phyloP scores from a whole-genome alignment of 1,284 basidiomycete species.

The Pseudomicrostroma phylloplanum region DNA sequence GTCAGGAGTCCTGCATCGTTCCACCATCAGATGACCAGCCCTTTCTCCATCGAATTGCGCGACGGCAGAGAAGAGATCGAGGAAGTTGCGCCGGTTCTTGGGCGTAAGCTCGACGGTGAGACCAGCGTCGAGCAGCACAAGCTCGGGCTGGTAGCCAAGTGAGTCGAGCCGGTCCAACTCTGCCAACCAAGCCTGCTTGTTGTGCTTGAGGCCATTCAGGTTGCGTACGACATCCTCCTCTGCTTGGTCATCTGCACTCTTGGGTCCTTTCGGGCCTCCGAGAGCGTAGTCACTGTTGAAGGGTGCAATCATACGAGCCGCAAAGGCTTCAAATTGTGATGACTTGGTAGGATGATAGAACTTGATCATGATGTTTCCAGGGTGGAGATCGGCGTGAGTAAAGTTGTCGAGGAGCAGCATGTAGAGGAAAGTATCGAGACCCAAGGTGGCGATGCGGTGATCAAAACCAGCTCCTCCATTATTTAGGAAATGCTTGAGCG shows the following conservation, averaged over 20 bases:
- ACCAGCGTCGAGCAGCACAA: constrained; percentile 94
- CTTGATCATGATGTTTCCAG: constrained; percentile 96
- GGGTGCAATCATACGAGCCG: constrained; percentile 36
- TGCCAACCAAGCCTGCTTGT: constrained; percentile 63
- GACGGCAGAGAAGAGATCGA: constrained; percentile 91
- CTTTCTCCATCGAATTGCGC: constrained; percentile 95
- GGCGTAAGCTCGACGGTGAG: constrained; percentile 79
- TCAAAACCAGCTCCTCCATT: constrained; percentile 82
- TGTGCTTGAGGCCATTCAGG: constrained; percentile 59
- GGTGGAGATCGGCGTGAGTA: constrained; percentile 77
- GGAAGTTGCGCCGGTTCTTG: constrained; percentile 79
- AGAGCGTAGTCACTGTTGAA: constrained; percentile 46
- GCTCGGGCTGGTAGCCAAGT: constrained; percentile 81
- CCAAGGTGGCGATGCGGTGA: constrained; percentile 80
- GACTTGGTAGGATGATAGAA: constrained; percentile 68
- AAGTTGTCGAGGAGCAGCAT: constrained; percentile 99
- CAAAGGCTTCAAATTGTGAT: constrained; percentile 35
- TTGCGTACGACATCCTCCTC: constrained; percentile 61
- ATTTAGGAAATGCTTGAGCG: constrained; percentile 77
- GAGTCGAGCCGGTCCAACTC: constrained; percentile 64
- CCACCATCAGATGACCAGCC: constrained; percentile 90
- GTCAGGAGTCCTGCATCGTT: constrained; percentile 86
- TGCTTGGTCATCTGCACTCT: constrained; percentile 57
- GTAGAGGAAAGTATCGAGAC: constrained; percentile 91
- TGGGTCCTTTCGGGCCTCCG: constrained; percentile 24